A percentile compares a stretch with the other conserved stretches of the same genome.
Conservation (phyloP, 176 grass and related monocot species). For the Cenchrus fungigraminus region DNA sequence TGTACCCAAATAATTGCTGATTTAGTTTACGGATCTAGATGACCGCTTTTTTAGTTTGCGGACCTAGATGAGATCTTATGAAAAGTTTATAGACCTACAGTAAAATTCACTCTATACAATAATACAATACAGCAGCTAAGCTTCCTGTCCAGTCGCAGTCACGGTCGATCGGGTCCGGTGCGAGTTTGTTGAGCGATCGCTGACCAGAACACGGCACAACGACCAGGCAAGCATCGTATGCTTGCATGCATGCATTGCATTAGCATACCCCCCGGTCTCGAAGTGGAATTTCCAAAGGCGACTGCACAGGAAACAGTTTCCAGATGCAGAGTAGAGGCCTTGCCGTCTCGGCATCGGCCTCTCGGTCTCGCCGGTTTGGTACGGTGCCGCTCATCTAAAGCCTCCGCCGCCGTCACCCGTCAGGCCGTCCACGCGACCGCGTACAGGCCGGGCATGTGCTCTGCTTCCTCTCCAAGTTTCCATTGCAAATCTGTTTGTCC, state of each 20-base stretch:
- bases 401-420: not conserved
- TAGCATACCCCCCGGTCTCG: not conserved
- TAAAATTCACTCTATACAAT: not conserved
- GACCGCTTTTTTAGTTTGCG: too few relatives aligned
- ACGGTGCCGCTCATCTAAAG: conserved; percentile 59
- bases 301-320: conserved; percentile 1
- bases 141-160: not conserved
- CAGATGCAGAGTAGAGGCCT: not conserved
- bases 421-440: conserved; percentile 8
- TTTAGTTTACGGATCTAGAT: too few relatives aligned
- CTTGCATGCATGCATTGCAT: not conserved
- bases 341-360: conserved; percentile 30
- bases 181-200: conserved; percentile 36
- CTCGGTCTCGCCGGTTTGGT: conserved; percentile 46
- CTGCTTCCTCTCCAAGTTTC: conserved; percentile 14
- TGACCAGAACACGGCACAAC: conserved; percentile 33
- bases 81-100: too few relatives aligned
- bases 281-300: not conserved
- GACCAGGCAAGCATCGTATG: conserved; percentile 30
- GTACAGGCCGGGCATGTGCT: not conserved
- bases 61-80: too few relatives aligned
- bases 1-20: too few relatives aligned
- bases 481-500: not conserved
- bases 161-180: conserved; percentile 18
- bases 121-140: not conserved